A percentile compares a stretch with the other conserved stretches of the same genome.
These are phyloP conservation scores for Bothia castanella DNA, from an alignment of 1,284 basidiomycete species.

Conservation along the genomic window DNA sequence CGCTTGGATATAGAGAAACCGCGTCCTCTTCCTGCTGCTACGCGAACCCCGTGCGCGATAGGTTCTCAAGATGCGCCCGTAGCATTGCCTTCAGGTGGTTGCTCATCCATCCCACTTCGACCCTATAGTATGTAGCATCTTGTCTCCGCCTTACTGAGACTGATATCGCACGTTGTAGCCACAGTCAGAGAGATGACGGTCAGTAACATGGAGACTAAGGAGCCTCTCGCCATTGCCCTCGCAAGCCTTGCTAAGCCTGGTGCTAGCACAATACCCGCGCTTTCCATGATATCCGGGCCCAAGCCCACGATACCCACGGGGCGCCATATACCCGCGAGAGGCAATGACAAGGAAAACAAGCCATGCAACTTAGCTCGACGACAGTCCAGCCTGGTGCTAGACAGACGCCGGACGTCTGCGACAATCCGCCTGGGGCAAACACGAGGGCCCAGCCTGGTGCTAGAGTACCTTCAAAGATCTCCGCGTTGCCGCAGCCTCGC, in stretches of 20 bases:
- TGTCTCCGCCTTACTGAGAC: not conserved
- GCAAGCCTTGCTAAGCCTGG: conserved; percentile 6
- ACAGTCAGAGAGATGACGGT: not conserved
- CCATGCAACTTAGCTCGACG: conserved; percentile 1
- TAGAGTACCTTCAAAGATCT: conserved; percentile 1
- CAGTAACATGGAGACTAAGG: not conserved
- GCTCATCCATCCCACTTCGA: not conserved
- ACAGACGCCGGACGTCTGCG: not conserved
- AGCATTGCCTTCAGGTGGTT: not conserved
- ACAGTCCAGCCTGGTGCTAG: conserved; percentile 11
- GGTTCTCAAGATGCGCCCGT: not conserved
- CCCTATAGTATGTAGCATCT: conserved; percentile 14
- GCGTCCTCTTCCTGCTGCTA: not conserved
- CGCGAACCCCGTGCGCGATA: not conserved
- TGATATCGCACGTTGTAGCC: conserved; percentile 1
- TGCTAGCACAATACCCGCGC: conserved; percentile 10
- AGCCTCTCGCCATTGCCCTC: not conserved
- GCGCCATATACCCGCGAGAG: conserved; percentile 4
- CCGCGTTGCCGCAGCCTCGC: conserved; percentile 6
- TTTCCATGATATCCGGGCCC: too few relatives aligned
- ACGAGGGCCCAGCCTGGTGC: conserved; percentile 5
- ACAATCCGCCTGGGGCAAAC: conserved; percentile 3
- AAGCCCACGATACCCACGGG: too few relatives aligned
- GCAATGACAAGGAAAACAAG: conserved; percentile 23
- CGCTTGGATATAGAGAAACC: not conserved